A percentile compares a stretch with the other conserved stretches of the same genome.
phyloP scores from a whole-genome alignment of 164 flowering plant genomes.

The Berberis thunbergii region DNA sequence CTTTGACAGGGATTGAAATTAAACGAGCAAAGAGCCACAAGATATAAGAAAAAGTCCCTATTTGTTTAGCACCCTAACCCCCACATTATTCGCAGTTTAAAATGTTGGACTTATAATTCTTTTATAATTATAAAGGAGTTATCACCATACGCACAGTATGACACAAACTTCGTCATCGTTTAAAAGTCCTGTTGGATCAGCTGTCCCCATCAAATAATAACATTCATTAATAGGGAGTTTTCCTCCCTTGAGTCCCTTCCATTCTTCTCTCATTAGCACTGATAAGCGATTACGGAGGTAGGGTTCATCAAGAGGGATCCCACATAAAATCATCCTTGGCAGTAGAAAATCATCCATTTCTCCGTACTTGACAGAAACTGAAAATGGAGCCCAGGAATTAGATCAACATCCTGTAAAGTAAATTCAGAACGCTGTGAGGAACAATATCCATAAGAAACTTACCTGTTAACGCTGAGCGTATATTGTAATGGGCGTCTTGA shows the following conservation, averaged over 20 bases:
- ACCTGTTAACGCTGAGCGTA: conserved; percentile 50
- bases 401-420: neutral
- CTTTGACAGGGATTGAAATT: too few relatives aligned
- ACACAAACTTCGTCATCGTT: conserved; percentile 61
- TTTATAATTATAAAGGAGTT: neutral
- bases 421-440: neutral
- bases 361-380: conserved; percentile 47
- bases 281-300: conserved; percentile 41
- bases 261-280: conserved; percentile 29
- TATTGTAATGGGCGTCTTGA: conserved; percentile 22
- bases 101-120: neutral
- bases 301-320: conserved; percentile 77
- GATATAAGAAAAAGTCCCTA: too few relatives aligned
- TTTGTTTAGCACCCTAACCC: neutral
- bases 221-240: conserved; percentile 52
- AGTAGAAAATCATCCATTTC: conserved; percentile 40
- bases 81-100: neutral
- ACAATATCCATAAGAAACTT: neutral
- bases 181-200: conserved; percentile 72
- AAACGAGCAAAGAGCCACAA: too few relatives aligned
- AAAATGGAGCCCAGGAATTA: conserved; percentile 2
- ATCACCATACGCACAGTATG: conserved; percentile 53
- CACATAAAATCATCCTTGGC: conserved; percentile 54
- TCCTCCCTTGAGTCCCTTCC: conserved; percentile 47
- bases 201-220: conserved; percentile 76